Percentiles rank a stretch among this genome's conserved stretches.
phyloP scores from a whole-genome alignment of 2,329 filamentous ascomycete genomes.

The Botrytis squamosa region DNA sequence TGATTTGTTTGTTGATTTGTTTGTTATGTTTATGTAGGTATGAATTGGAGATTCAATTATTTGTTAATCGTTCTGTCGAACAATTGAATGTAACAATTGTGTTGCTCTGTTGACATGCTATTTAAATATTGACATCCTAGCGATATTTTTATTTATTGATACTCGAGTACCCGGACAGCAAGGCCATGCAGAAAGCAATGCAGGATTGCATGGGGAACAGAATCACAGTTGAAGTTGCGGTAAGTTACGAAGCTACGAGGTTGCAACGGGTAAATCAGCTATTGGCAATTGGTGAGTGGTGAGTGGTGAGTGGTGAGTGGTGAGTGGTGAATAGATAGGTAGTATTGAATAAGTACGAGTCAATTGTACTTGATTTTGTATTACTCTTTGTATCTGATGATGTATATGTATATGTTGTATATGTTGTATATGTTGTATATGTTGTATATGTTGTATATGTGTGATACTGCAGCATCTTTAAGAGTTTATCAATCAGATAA shows the following conservation, averaged over 20 bases:
- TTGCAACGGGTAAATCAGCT: neutral
- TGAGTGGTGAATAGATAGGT: too few relatives aligned
- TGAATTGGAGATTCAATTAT: neutral
- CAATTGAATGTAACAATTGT: neutral
- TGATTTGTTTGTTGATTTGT: constrained; percentile 14
- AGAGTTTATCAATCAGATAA: neutral
- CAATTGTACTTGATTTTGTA: neutral
- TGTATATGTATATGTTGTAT: neutral
- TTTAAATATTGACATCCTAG: constrained; percentile 3
- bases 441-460: neutral
- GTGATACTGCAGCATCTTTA: neutral
- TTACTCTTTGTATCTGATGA: neutral
- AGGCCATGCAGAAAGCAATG: neutral
- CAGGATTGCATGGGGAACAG: neutral
- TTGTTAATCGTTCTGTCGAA: neutral
- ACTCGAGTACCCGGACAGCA: neutral
- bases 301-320: too few relatives aligned
- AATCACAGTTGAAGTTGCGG: neutral
- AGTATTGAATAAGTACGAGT: neutral
- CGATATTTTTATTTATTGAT: neutral
- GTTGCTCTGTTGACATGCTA: neutral
- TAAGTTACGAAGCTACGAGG: constrained; percentile 1
- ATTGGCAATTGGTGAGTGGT: neutral
- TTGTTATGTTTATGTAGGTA: neutral
- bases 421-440: too few relatives aligned